phyloP scores from a whole-genome alignment of 352 stramenopile genomes.

The Plasmopara muralis region DNA sequence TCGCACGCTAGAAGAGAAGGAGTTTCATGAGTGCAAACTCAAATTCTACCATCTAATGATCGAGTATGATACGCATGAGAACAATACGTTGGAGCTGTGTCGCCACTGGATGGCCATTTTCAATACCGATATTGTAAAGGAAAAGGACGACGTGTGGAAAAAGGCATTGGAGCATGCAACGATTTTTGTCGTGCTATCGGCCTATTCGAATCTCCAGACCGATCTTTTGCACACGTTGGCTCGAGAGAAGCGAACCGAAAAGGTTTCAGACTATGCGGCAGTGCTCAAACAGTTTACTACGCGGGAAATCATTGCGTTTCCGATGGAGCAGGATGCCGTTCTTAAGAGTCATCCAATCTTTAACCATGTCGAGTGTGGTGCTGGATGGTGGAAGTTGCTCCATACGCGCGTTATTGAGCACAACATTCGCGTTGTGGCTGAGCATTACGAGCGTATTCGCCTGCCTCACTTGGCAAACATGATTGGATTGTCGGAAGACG shows the following conservation, averaged over 20 bases:
- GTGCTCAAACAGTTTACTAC: constrained; percentile 90
- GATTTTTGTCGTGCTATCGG: constrained; percentile 70
- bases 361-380: constrained; percentile 49
- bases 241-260: constrained; percentile 53
- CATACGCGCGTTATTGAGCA: constrained; percentile 94
- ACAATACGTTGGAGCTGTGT: constrained; percentile 93
- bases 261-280: constrained; percentile 51
- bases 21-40: constrained; percentile 95
- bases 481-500: constrained; percentile 87
- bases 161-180: constrained; percentile 69
- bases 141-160: constrained; percentile 58
- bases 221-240: constrained; percentile 68
- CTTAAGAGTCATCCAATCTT: constrained; percentile 87
- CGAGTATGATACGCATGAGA: constrained; percentile 94
- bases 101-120: constrained; percentile 83
- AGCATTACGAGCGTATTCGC: constrained; percentile 95
- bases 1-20: constrained; percentile 90
- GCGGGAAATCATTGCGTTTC: constrained; percentile 95
- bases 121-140: constrained; percentile 66
- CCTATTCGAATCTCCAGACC: constrained; percentile 73
- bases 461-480: constrained; percentile 90
- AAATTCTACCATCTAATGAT: constrained; percentile 96
- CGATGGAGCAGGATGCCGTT: constrained; percentile 80
- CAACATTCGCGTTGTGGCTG: constrained; percentile 93
- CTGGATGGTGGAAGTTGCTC: constrained; percentile 87